Conservation (phyloP, 805 yeast genomes). For the Jamesozyma rosinii region DNA sequence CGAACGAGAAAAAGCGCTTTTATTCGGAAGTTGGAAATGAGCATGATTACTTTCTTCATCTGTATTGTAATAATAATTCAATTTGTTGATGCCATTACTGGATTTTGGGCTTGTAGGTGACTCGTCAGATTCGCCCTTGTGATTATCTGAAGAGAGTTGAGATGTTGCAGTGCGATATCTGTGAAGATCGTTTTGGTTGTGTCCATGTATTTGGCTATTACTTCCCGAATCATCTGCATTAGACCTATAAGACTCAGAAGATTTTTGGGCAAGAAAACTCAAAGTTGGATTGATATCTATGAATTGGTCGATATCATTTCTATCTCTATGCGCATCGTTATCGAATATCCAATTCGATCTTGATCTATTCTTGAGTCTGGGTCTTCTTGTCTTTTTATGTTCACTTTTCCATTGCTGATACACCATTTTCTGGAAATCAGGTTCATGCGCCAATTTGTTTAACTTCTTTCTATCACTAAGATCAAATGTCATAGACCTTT, state of each 20-base stretch:
- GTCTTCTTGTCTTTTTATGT: conserved; percentile 19
- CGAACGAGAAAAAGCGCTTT: not conserved
- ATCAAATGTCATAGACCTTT: conserved; percentile 5
- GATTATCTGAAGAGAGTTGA: not conserved
- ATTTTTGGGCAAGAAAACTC: not conserved
- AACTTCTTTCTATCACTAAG: conserved; percentile 13
- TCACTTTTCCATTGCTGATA: conserved; percentile 28
- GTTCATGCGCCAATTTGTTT: conserved; percentile 30
- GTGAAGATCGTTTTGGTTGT: not conserved
- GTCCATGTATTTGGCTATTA: not conserved
- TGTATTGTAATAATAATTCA: not conserved
- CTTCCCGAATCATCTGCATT: not conserved
- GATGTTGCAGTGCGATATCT: not conserved
- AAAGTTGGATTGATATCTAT: not conserved
- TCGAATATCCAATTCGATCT: conserved; percentile 14
- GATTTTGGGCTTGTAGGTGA: not conserved
- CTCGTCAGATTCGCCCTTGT: not conserved
- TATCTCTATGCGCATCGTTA: not conserved
- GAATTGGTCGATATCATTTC: not conserved
- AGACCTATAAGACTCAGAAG: not conserved
- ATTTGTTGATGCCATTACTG: not conserved
- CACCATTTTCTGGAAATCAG: conserved; percentile 41
- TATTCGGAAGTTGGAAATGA: not conserved
- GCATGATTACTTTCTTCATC: not conserved
- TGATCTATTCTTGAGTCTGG: conserved; percentile 1